Percentiles rank a stretch among this genome's conserved stretches.
These are phyloP conservation scores for Brassica rapa DNA, from an alignment of 345 rosid species.

Conservation along the genomic window DNA sequence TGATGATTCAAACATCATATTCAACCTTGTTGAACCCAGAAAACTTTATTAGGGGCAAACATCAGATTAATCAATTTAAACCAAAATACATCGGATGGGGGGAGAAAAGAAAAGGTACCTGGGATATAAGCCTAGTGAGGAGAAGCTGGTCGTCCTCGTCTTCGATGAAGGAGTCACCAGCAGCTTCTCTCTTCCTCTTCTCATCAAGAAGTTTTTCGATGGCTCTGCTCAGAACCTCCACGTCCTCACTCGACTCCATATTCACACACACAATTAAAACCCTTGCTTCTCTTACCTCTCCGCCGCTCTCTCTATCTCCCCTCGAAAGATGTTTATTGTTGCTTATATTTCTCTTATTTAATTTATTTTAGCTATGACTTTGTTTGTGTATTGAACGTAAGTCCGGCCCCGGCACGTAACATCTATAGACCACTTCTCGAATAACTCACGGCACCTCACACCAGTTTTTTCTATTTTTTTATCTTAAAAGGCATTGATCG, in stretches of 20 bases:
- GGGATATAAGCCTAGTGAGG: slow-evolving; percentile 60
- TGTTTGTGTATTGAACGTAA: not conserved
- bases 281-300: slow-evolving; percentile 17
- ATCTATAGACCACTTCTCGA: slow-evolving; percentile 15
- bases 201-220: slow-evolving; percentile 56
- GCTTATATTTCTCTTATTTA: not conserved
- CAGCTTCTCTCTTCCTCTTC: slow-evolving; percentile 40
- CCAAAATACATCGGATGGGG: not conserved
- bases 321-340: not conserved
- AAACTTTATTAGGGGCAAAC: not conserved
- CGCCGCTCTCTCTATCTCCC: slow-evolving; percentile 3
- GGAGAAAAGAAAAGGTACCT: slow-evolving; percentile 40
- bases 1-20: not conserved
- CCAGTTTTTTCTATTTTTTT: not conserved
- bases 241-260: slow-evolving; percentile 49
- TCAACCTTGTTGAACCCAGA: slow-evolving; percentile 16
- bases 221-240: slow-evolving; percentile 50
- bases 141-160: slow-evolving; percentile 51
- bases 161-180: slow-evolving; percentile 33
- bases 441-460: not conserved
- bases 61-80: not conserved
- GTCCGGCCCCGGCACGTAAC: slow-evolving; percentile 24
- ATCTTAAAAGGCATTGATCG: not conserved
- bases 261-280: not conserved
- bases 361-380: not conserved